Percentiles rank a stretch among this genome's conserved stretches.
Conservation (phyloP, 2,329 filamentous ascomycete species). For the Coniochaeta hoffmannii region DNA sequence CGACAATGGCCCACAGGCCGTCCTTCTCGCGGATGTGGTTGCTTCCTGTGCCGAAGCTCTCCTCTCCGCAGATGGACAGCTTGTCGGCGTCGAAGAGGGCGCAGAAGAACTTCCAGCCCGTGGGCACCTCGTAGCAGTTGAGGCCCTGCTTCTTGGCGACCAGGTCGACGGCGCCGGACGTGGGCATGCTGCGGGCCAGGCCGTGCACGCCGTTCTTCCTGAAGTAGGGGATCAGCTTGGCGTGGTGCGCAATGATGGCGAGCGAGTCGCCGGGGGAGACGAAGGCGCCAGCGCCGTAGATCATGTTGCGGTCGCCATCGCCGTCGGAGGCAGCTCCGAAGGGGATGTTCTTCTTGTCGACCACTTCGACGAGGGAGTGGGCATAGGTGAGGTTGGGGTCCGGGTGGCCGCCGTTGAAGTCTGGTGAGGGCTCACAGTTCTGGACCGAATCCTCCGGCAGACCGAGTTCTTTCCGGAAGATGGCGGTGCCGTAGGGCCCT, state of each 20-base stretch:
- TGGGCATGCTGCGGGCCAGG: constrained; percentile 95
- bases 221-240: constrained; percentile 96
- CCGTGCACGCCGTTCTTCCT: constrained; percentile 94
- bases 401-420: constrained; percentile 95
- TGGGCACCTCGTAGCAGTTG: constrained; percentile 91
- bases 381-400: constrained; percentile 98
- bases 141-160: constrained; percentile 93
- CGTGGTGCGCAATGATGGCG: constrained; percentile 96
- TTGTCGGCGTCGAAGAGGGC: constrained; percentile 90
- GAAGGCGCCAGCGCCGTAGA: constrained; percentile 93
- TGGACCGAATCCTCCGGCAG: constrained; percentile 66
- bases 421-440: constrained; percentile 85
- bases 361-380: constrained; percentile 85
- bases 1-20: constrained; percentile 92
- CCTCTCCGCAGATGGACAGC: constrained; percentile 96
- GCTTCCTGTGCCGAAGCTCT: constrained; percentile 95
- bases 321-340: constrained; percentile 96
- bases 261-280: constrained; percentile 96
- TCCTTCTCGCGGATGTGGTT: constrained; percentile 99
- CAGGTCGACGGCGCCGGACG: constrained; percentile 87
- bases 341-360: constrained; percentile 85
- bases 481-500: constrained; percentile 87
- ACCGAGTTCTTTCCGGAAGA: constrained; percentile 91
- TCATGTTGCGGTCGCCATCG: constrained; percentile 99
- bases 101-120: constrained; percentile 99